Evolutionary conservation across 768 basidiomycete species (phyloP), one percentile per base, ranked within the genome.

Genomic region (Cyclocybe cylindracea): DNA sequence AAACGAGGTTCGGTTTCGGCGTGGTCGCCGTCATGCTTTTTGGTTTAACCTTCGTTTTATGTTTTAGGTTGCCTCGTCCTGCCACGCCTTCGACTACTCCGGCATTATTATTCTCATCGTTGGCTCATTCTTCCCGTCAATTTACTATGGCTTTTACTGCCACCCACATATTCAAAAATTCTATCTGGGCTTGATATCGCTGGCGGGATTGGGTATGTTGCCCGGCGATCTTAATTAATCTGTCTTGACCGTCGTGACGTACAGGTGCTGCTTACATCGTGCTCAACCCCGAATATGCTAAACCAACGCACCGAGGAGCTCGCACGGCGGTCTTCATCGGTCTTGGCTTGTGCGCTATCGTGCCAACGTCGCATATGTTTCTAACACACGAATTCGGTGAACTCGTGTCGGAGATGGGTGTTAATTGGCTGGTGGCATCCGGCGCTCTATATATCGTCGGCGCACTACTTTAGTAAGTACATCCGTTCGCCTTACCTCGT

Each of bases 101-200:
- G 94, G 94, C 9, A 96, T 96, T 56, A 79, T 87, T 44, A 78
- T 85, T 32, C 77, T 91, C 49, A 90, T 75, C 38, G 84, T 89
- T 39, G 93, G 92, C 19, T 92, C 90, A 33, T 87, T 86, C 66
- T 83, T 83, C 57, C 88, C 92, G 5, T 82, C 77, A 55, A 71
- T 94, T 37, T 88, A 87, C 63, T 93, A 91, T 64, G 86, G 82
- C 2, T 91, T 90, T 68, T 88, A 79, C 69, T 90, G 88, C 61
- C 74, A 86, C 31, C 73, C 78, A 7, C 60, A 68, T 36, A 71
- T 74, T 45, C 83, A 82, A 63, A 48, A 67, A n/a, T 66, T 83
- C 32, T 89, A 90, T 64, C 70, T 86, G 18, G 55, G 72, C 14
- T 57, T 68, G 9, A 83, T 88, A 44, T 72, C 73, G 14, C 40